phyloP scores from a whole-genome alignment of 345 rosid genomes.

The Arabis hirsuta region DNA sequence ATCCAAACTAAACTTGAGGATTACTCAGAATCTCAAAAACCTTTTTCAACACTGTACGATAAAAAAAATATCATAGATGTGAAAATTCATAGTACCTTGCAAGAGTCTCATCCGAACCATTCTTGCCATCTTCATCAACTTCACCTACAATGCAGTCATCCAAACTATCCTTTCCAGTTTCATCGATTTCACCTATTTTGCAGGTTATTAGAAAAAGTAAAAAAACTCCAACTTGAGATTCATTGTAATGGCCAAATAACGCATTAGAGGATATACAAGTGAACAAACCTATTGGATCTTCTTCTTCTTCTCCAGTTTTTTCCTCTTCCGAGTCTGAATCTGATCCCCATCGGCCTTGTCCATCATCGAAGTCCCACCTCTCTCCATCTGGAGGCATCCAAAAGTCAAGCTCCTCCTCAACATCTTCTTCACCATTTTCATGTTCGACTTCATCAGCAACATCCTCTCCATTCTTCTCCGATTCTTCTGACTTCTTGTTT shows the following conservation, averaged over 20 bases:
- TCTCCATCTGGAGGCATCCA: slow-evolving; percentile 93
- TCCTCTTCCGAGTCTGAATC: slow-evolving; percentile 73
- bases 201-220: not conserved
- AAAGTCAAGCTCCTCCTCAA: slow-evolving; percentile 66
- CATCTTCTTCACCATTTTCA: slow-evolving; percentile 37
- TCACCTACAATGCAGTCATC: slow-evolving; percentile 35
- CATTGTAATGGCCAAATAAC: not conserved
- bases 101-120: slow-evolving; percentile 22
- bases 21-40: not conserved
- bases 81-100: slow-evolving; percentile 30
- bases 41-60: not conserved
- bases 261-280: not conserved
- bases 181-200: slow-evolving; percentile 34
- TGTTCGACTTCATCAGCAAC: slow-evolving; percentile 26
- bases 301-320: slow-evolving; percentile 54
- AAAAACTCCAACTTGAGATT: slow-evolving; percentile 7
- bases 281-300: slow-evolving; percentile 58
- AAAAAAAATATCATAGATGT: not conserved
- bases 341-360: slow-evolving; percentile 53
- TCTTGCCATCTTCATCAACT: slow-evolving; percentile 35
- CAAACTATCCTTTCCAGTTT: slow-evolving; percentile 19
- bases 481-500: slow-evolving; percentile 22
- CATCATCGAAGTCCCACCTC: slow-evolving; percentile 54
- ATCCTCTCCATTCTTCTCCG: slow-evolving; percentile 22
- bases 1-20: not conserved